Conservation (phyloP, 345 rosid species). For the Linum tenue region DNA sequence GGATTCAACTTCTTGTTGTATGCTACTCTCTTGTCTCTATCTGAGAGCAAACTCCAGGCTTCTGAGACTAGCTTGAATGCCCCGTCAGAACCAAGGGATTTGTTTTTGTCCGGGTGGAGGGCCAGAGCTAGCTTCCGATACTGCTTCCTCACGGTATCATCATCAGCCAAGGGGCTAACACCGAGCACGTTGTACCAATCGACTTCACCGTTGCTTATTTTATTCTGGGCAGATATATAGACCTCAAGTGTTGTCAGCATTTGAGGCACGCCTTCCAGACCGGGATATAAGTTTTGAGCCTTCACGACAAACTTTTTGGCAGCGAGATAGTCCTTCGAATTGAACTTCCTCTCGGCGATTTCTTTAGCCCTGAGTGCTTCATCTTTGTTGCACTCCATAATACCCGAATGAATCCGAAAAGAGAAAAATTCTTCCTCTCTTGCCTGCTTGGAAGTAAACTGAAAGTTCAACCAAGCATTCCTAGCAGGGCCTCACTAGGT, state of each 20-base stretch:
- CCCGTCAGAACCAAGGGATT: conserved; percentile 73
- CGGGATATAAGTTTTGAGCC: conserved; percentile 71
- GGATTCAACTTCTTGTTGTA: conserved; percentile 53
- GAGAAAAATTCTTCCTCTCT: neutral
- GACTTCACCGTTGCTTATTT: conserved; percentile 39
- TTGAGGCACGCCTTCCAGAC: conserved; percentile 54
- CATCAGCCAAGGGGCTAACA: conserved; percentile 48
- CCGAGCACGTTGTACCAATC: conserved; percentile 84
- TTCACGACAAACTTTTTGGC: conserved; percentile 67
- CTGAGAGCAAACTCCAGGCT: conserved; percentile 74
- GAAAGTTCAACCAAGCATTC: neutral
- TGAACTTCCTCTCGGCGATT: conserved; percentile 73
- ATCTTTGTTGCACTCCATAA: conserved; percentile 88
- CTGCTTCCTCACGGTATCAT: conserved; percentile 54
- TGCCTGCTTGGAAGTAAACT: neutral
- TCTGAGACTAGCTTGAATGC: conserved; percentile 69
- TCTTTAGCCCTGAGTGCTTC: conserved; percentile 82
- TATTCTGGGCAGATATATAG: conserved; percentile 55
- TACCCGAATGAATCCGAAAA: no score
- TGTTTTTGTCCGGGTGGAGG: conserved; percentile 92
- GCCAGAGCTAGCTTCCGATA: conserved; percentile 55
- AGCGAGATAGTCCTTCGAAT: conserved; percentile 54
- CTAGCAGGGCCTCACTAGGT: neutral
- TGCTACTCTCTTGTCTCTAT: conserved; percentile 48
- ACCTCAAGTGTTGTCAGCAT: conserved; percentile 56